Base-by-base conservation (phyloP, 805 yeast genomes). In the Zygoascus flipseniorum region DNA sequence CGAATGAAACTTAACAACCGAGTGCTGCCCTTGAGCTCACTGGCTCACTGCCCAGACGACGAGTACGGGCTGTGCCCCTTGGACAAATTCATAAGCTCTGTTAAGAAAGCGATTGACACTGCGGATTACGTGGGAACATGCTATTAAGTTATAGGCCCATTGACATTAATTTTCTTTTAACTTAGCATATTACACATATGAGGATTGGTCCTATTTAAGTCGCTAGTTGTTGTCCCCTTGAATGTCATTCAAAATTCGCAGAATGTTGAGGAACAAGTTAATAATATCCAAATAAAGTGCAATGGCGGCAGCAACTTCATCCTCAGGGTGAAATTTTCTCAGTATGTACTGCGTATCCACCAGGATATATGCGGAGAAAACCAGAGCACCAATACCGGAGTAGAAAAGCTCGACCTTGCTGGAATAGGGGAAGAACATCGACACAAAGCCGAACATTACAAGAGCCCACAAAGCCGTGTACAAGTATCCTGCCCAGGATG, bases 281-380 rank as follows among this genome's bases (percentile, higher is more conserved):
- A 89, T 74, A 47, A 88, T 79, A 66, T 89, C 97, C 73, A 89
- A 76, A 67, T 89, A 89, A 57, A 89, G 75, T 60, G 80, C 72
- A 64, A 89, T 81, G 14, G 92, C 81, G 50, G 95, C 92, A 42
- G 81, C 77, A n/a, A 89, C 77, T 63, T 87, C 96, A 60, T 89
- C 96, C 60, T 89, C 96, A 44, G 89, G 82, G 62, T 83, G 84
- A 60, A 75, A 81, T 53, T 80, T 81, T 64, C 84, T 81, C 81
- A 89, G 77, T 53, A 89, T 79, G 60, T 80, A 66, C 68, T 89
- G 96, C 19, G 96, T 89, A 67, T 89, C 97, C 47, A 87, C 79
- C 50, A 89, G 69, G 54, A 89, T 76, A 64, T 84, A 88, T 4
- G 81, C 79, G 13, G 83, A 74, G 69, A 89, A 89, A 1, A 89